Conservation (phyloP, 1,284 basidiomycete species). For the Malassezia restricta region DNA sequence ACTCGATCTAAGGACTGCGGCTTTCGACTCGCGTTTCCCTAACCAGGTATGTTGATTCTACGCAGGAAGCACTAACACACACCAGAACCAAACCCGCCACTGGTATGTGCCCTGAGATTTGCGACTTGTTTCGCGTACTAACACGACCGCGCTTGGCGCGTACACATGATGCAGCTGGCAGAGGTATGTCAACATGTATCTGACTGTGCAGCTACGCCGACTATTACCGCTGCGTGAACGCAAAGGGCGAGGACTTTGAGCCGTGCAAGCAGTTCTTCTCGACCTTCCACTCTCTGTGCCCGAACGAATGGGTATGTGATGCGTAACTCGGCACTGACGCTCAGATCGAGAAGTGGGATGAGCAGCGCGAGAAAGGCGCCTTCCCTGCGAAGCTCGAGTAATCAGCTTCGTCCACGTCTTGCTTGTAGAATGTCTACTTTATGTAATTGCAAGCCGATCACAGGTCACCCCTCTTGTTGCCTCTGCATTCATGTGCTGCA, state of each 20-base stretch:
- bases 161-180: slow-evolving; percentile 27
- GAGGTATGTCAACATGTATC: slow-evolving; percentile 24
- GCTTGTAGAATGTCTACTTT: neutral
- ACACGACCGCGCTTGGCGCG: neutral
- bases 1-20: slow-evolving; percentile 40
- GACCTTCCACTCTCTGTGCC: slow-evolving; percentile 92
- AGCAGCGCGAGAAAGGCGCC: slow-evolving; percentile 40
- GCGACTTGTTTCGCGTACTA: neutral
- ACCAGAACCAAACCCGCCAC: slow-evolving; percentile 46
- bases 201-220: slow-evolving; percentile 48
- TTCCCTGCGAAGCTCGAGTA: slow-evolving; percentile 44
- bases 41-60: slow-evolving; percentile 28
- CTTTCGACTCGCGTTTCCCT: slow-evolving; percentile 44
- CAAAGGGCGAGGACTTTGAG: slow-evolving; percentile 92
- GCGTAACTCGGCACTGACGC: neutral
- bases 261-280: slow-evolving; percentile 99
- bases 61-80: neutral
- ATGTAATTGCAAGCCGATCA: neutral
- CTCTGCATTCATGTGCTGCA: neutral
- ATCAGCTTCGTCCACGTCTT: neutral
- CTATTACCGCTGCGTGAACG: slow-evolving; percentile 92
- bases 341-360: slow-evolving; percentile 44
- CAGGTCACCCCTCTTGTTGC: neutral
- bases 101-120: slow-evolving; percentile 20
- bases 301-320: slow-evolving; percentile 51